Evolutionary conservation across 257 asterid species (phyloP).

Genomic region (Solanum appendiculatum): DNA sequence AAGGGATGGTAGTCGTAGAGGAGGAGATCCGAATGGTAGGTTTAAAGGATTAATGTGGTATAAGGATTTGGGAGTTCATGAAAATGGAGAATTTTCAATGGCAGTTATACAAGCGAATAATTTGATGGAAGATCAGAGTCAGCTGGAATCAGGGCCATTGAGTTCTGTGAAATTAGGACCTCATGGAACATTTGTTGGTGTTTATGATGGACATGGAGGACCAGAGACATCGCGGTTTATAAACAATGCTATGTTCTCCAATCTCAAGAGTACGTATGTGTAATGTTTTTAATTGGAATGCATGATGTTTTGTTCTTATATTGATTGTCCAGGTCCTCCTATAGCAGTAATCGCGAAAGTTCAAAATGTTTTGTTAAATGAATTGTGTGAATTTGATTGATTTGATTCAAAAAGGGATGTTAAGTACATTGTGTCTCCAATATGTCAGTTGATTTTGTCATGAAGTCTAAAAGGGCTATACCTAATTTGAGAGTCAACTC

Average conservation of each 20-base stretch:
- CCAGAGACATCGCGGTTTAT: constrained; percentile 84
- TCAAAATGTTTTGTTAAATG: background rate
- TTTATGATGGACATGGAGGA: constrained; percentile 99
- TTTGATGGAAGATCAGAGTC: constrained; percentile 92
- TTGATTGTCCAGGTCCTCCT: background rate
- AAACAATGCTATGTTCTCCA: constrained; percentile 48
- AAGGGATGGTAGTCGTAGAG: constrained; percentile 6
- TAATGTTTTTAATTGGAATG: constrained; percentile 2
- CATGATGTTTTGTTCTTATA: background rate
- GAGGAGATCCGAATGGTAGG: constrained; percentile 49
- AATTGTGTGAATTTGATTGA: background rate
- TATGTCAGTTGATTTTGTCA: background rate
- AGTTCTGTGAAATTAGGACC: constrained; percentile 60
- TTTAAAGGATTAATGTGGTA: constrained; percentile 78
- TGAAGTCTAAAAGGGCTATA: background rate
- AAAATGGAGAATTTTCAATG: constrained; percentile 81
- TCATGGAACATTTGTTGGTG: constrained; percentile 73
- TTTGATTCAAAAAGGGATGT: background rate
- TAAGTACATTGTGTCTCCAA: background rate
- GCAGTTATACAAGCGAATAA: constrained; percentile 81
- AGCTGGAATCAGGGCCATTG: constrained; percentile 79
- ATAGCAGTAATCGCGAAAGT: background rate
- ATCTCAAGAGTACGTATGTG: constrained; percentile 71
- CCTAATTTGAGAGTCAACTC: too few relatives aligned
- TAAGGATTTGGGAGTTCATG: constrained; percentile 68